Conservation (phyloP, 2,329 filamentous ascomycete species). For the Aspergillus novofumigatus region DNA sequence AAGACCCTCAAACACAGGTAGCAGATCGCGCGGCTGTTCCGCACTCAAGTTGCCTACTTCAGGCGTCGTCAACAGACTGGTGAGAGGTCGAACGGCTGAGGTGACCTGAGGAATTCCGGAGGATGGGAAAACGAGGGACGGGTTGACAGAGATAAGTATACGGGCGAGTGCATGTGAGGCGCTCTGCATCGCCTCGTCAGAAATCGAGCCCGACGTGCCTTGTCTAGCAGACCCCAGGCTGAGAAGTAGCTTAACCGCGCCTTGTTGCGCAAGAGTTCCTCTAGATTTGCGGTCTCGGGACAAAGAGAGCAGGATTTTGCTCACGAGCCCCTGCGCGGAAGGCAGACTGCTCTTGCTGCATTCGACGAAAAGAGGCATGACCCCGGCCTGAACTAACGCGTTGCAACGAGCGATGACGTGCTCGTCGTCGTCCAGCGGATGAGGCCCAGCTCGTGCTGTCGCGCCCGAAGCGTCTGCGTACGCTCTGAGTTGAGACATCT, state of each 20-base stretch:
- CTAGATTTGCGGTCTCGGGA: slow-evolving; percentile 70
- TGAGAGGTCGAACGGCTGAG: slow-evolving; percentile 77
- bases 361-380: slow-evolving; percentile 71
- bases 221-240: slow-evolving; percentile 53
- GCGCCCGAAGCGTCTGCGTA: slow-evolving; percentile 83
- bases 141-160: slow-evolving; percentile 82
- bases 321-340: slow-evolving; percentile 64
- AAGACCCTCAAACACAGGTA: slow-evolving; percentile 85
- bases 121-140: slow-evolving; percentile 75
- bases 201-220: slow-evolving; percentile 36
- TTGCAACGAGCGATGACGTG: slow-evolving; percentile 73
- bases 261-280: slow-evolving; percentile 82
- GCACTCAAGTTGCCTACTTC: slow-evolving; percentile 50
- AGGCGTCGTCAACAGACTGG: slow-evolving; percentile 67
- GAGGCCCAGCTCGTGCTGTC: slow-evolving; percentile 56
- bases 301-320: slow-evolving; percentile 73
- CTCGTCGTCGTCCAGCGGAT: slow-evolving; percentile 70
- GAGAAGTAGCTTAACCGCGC: slow-evolving; percentile 81
- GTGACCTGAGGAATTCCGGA: slow-evolving; percentile 67
- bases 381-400: slow-evolving; percentile 70
- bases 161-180: slow-evolving; percentile 78
- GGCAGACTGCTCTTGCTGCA: slow-evolving; percentile 68
- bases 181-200: slow-evolving; percentile 46
- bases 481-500: slow-evolving; percentile 84
- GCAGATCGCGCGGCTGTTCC: slow-evolving; percentile 64